Conservation (phyloP, 1,139 yeast species). For the Wickerhamomyces sp. region DNA sequence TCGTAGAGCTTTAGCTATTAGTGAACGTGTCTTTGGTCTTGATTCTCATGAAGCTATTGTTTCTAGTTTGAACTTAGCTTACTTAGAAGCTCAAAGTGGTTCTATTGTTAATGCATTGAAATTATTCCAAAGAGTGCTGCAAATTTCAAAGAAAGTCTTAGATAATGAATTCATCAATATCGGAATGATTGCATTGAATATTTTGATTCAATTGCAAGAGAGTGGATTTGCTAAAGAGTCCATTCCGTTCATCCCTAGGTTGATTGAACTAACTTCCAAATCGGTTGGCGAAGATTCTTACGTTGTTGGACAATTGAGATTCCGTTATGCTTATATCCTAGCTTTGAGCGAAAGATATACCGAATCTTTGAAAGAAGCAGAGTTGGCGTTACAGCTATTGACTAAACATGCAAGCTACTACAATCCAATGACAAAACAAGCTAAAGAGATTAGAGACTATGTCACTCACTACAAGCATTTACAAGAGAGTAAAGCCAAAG, state of each 20-base stretch:
- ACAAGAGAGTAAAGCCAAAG: conserved; percentile 15
- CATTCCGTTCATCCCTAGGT: conserved; percentile 43
- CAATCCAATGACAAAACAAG: conserved; percentile 19
- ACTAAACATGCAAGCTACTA: conserved; percentile 15
- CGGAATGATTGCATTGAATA: conserved; percentile 60
- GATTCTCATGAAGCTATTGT: conserved; percentile 77
- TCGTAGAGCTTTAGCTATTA: conserved; percentile 66
- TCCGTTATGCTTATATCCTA: conserved; percentile 64
- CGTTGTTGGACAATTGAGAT: conserved; percentile 54
- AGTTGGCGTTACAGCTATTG: conserved; percentile 13
- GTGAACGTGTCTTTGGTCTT: conserved; percentile 77
- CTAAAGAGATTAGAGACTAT: conserved; percentile 14
- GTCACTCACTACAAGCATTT: conserved; percentile 12
- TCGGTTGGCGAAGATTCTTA: conserved; percentile 56
- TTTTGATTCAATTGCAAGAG: conserved; percentile 57
- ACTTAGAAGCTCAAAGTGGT: conserved; percentile 59
- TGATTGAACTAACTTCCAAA: conserved; percentile 42
- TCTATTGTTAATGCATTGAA: conserved; percentile 60
- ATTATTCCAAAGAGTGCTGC: conserved; percentile 56
- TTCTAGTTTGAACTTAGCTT: conserved; percentile 71
- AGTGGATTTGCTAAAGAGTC: conserved; percentile 45
- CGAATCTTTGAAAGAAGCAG: conserved; percentile 36
- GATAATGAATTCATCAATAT: conserved; percentile 66
- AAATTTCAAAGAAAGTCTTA: conserved; percentile 49
- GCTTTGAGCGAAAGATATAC: conserved; percentile 49